Base-by-base conservation (phyloP, 1,139 yeast species). In the Debaryomyces sp. region DNA sequence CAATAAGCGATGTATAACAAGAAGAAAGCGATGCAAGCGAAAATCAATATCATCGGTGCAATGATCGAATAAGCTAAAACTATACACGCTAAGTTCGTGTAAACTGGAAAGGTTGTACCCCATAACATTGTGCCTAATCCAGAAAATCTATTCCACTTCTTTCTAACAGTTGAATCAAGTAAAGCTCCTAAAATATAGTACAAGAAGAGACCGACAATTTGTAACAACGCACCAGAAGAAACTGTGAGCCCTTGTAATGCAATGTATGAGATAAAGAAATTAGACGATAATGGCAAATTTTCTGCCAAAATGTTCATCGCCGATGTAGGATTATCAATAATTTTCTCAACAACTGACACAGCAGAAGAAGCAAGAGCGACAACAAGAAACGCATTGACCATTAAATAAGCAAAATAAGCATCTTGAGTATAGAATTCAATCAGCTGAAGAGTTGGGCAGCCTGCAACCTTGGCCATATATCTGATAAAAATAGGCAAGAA, bases 51-150 rank as follows among this genome's bases (percentile, higher is more conserved):
- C 66, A 76, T 58, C 43, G 98, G 98, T 1, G 97, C 80, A 61
- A 92, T 89, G 51, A 91, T 78, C 3, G 96, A 73, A 67, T 89
- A 94, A 6, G 92, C 83, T 54, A 92, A 73, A 41, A 87, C 73
- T 54, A 94, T 89, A 52, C 90, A 89, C 2, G 89, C 88, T 75
- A 92, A 81, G 64, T 87, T 84, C 43, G 96, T 85, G 70, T 87
- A 90, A 7, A 84, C 75, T 5, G 97, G 97, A 78, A 88, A 92
- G 2, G 84, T 75, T 1, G 96, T 88, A 52, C 99, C 99, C 96
- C 96, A 94, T 17, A 82, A 76, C 59, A 87, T 78, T 2, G 81
- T 63, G 9, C 85, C 82, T 55, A 94, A 71, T 2, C 76, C 76
- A 54, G 80, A 77, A 68, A 81, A 86, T 61, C 98, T 81, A 42